Evolutionary conservation across 2,329 filamentous ascomycete genomes (phyloP).

Genomic region (Claviceps sp.): DNA sequence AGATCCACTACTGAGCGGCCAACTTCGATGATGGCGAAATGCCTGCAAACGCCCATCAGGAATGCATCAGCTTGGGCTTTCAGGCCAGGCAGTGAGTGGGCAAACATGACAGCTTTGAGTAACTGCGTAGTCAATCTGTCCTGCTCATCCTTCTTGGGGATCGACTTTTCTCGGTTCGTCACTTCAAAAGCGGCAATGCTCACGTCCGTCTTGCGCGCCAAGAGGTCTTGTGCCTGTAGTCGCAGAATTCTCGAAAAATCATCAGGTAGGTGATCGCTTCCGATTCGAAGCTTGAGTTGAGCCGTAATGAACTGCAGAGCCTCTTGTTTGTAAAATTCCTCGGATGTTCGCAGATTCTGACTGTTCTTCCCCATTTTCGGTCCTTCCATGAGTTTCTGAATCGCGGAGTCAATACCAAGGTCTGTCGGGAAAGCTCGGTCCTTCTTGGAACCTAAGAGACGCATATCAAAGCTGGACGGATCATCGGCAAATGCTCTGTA

Average conservation of each 20-base stretch:
- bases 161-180: conserved; percentile 69
- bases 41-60: conserved; percentile 68
- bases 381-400: conserved; percentile 73
- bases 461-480: conserved; percentile 71
- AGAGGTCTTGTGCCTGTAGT: conserved; percentile 76
- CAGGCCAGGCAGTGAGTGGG: conserved; percentile 69
- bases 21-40: conserved; percentile 83
- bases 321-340: conserved; percentile 85
- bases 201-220: conserved; percentile 56
- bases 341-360: conserved; percentile 44
- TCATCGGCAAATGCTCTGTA: conserved; percentile 85
- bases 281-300: conserved; percentile 82
- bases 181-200: conserved; percentile 59
- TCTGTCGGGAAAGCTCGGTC: conserved; percentile 79
- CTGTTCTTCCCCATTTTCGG: conserved; percentile 46
- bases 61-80: conserved; percentile 63
- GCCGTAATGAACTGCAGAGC: conserved; percentile 77
- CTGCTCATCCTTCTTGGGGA: conserved; percentile 75
- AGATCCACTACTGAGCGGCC: conserved; percentile 70
- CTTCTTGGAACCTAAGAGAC: conserved; percentile 77
- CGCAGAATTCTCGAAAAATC: conserved; percentile 76
- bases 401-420: conserved; percentile 77
- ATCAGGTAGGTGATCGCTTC: conserved; percentile 75
- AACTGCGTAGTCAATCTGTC: conserved; percentile 74
- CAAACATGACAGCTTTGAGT: conserved; percentile 78